phyloP scores from a whole-genome alignment of 2,329 filamentous ascomycete genomes.

The Penicillium sumatraense region DNA sequence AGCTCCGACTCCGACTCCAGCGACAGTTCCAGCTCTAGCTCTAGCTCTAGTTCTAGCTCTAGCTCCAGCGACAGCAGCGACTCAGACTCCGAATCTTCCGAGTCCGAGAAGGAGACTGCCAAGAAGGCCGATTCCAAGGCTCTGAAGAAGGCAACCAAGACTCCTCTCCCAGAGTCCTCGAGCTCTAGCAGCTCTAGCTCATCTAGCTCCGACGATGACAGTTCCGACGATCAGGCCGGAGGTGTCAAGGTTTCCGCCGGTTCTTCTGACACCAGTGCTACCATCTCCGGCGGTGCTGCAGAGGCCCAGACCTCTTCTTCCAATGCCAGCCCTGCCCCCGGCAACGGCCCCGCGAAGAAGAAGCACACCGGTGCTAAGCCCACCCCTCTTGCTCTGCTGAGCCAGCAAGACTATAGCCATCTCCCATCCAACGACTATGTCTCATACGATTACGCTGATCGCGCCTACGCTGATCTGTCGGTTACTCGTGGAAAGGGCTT shows the following conservation, averaged over 20 bases:
- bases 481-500: conserved; percentile 95
- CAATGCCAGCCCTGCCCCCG: conserved; percentile 52
- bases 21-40: conserved; percentile 4
- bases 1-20: conserved; percentile 19
- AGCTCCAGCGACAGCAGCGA: conserved; percentile 19
- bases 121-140: conserved; percentile 34
- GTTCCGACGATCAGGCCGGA: conserved; percentile 28
- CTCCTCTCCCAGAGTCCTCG: conserved; percentile 43
- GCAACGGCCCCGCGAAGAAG: conserved; percentile 35
- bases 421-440: conserved; percentile 76
- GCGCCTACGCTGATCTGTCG: conserved; percentile 84
- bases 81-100: conserved; percentile 27
- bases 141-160: conserved; percentile 41
- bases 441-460: conserved; percentile 84
- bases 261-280: conserved; percentile 38
- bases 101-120: conserved; percentile 31
- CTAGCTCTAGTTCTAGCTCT: conserved; percentile 14
- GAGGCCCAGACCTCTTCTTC: conserved; percentile 52
- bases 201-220: conserved; percentile 18
- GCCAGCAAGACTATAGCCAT: conserved; percentile 69
- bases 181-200: conserved; percentile 24
- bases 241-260: conserved; percentile 24
- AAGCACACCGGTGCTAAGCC: conserved; percentile 58
- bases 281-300: conserved; percentile 32
- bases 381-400: conserved; percentile 78